Base-by-base conservation (phyloP, 2,329 filamentous ascomycete genomes). In the Pseudogymnoascus sp. region DNA sequence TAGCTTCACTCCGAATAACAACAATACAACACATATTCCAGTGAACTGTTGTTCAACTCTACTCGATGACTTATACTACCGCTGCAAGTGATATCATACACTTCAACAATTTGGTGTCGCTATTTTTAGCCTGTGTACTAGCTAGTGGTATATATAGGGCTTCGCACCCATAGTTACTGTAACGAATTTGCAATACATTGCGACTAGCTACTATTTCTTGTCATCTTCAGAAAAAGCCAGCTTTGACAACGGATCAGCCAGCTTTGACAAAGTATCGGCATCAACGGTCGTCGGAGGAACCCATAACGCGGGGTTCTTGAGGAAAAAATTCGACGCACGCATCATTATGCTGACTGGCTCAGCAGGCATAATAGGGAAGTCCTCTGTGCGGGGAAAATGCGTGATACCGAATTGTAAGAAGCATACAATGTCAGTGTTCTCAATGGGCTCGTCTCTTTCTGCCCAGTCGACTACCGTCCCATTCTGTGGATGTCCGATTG, bases 321-420 rank as follows among this genome's bases (percentile, higher is more conserved):
- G 75, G 67, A 85, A 85, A 75, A 86, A 86, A 69, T 85, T 84
- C 10, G 83, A 79, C 0, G 83, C 83, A 67, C 84, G 82, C 66
- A 86, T 73, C 62, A 80, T 77, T n/a, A 85, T 78, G 70, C 81
- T 83, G 83, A 96, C 93, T 0, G 90, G 90, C 79, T 93, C 90
- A 0, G 85, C 89, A 0, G 92, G 92, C 92, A 96, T 96, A 70
- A 96, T 82, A 31, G 93, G 93, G 79, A 91, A 96, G 76, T 96
- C 93, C 74, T 97, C 93, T 0, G 92, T 92, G 0, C 90, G 80
- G 0, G 93, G 92, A 79, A 96, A 93, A 74, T 96, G 93, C 0
- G 89, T 93, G 37, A 96, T 81, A 37, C 93, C 93, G 72, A 96
- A 97, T 0, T 92, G 96, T 77, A 96, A 92, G 92, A 92, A 97